Conservation (phyloP, 768 basidiomycete species). For the Rhizopogon vesiculosus region DNA sequence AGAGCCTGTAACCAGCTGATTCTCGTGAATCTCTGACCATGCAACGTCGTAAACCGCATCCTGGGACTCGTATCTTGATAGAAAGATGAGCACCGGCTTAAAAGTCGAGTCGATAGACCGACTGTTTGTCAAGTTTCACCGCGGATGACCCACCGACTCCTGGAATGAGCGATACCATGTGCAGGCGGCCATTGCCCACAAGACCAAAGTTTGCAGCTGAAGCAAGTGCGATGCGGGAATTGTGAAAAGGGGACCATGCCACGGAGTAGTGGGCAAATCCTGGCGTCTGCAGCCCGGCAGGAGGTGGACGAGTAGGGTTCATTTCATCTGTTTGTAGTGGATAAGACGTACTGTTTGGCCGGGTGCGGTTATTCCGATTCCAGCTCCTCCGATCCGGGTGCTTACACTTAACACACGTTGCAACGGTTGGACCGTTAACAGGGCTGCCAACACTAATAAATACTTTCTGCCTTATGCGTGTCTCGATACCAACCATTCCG, state of each 20-base stretch:
- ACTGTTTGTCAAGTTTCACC: conserved; percentile 65
- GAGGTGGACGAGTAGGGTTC: conserved; percentile 32
- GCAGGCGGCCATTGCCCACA: conserved; percentile 91
- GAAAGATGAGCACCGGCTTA: conserved; percentile 5
- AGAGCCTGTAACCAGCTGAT: conserved; percentile 84
- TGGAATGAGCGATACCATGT: conserved; percentile 51
- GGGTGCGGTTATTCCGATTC: neutral
- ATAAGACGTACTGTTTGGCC: neutral
- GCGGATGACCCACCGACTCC: conserved; percentile 39
- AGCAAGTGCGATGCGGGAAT: conserved; percentile 67
- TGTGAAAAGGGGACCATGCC: conserved; percentile 86
- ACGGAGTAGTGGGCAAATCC: conserved; percentile 81
- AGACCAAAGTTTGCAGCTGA: conserved; percentile 92
- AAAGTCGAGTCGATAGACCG: conserved; percentile 26
- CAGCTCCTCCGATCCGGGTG: neutral
- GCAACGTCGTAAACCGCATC: conserved; percentile 89
- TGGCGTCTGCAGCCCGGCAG: conserved; percentile 62
- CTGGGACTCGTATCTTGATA: conserved; percentile 76
- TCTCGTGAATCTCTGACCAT: conserved; percentile 94
- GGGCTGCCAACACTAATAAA: neutral
- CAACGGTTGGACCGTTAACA: neutral
- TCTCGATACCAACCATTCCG: conserved; percentile 78
- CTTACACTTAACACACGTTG: neutral
- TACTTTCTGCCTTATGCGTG: conserved; percentile 48
- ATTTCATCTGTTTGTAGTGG: conserved; percentile 14